Base-by-base conservation (phyloP, 805 yeast species). In the Cephaloascus albidus region DNA sequence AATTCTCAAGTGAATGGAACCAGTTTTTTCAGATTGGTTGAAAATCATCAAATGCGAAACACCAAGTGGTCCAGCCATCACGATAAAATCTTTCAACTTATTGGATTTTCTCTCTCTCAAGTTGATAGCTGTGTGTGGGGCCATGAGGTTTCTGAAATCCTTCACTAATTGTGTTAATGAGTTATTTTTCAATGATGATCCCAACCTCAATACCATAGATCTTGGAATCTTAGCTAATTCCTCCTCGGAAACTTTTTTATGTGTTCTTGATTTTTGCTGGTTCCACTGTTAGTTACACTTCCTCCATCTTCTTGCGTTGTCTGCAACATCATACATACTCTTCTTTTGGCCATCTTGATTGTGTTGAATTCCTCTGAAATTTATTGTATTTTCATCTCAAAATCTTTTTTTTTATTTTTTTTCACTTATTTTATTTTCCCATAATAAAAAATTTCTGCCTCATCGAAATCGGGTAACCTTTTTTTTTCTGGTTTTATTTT, bases 61-160 rank as follows among this genome's bases (percentile, higher is more conserved):
- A 20, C 95, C 95, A 35, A 93, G 68, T 12, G 97, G 97, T 4
- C 97, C 97, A 31, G 96, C 85, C 96, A 93, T 89, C n/a, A 87
- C 95, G n/a, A 89, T 75, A 51, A 84, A 93, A 62, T 90, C 98
- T 58, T 84, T 86, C 48, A 93, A 68, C 54, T 80, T 85, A 60
- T 93, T 93, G 32, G 85, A 69, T 55, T 85, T 86, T 38, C 97
- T 71, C 61, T 93, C 98, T 46, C 81, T 73, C 43, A 93, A 70
- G 48, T 78, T 84, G 51, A 87, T 78, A 10, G 97, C 97, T 3
- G 98, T 93, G 53, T 90, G 95, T 12, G 98, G 98, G 56, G 87
- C 93, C 96, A 93, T 88, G 46, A 88, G 76, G 44, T 75, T 74
- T 55, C 98, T 76, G 59, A 89, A 78, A 59, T 93, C 98, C 43